These are phyloP conservation scores for Fusarium sp. DNA, from an alignment of 2,329 filamentous ascomycete genomes.

Conservation along the genomic window DNA sequence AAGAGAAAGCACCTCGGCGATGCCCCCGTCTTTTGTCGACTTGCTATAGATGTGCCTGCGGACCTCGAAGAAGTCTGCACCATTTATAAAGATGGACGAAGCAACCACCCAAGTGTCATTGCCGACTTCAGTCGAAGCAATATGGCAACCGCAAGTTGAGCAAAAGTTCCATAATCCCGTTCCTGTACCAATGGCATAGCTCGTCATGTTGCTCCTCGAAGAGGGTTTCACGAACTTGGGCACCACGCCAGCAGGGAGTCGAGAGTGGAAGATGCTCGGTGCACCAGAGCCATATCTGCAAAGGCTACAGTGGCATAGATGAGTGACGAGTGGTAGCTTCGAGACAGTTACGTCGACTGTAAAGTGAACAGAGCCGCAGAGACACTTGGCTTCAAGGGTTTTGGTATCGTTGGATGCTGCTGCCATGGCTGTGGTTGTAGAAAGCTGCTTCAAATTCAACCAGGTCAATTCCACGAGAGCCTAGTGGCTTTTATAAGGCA, in stretches of 20 bases:
- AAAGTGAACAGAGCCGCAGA: slow-evolving; percentile 58
- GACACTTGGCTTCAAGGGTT: slow-evolving; percentile 58
- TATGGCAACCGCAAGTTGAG: slow-evolving; percentile 58
- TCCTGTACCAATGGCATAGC: slow-evolving; percentile 49
- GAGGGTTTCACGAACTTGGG: slow-evolving; percentile 57
- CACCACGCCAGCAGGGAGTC: slow-evolving; percentile 49
- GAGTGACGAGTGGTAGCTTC: slow-evolving; percentile 54
- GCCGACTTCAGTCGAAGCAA: slow-evolving; percentile 51
- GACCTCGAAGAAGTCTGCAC: slow-evolving; percentile 51
- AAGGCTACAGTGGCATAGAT: slow-evolving; percentile 60
- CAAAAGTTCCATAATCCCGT: slow-evolving; percentile 57
- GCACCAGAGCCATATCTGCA: slow-evolving; percentile 58
- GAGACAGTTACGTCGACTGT: slow-evolving; percentile 53
- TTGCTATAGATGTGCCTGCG: slow-evolving; percentile 52
- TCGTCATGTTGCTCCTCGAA: slow-evolving; percentile 50
- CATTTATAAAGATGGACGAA: slow-evolving; percentile 54
- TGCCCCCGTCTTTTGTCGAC: slow-evolving; percentile 52
- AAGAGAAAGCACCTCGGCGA: slow-evolving; percentile 51
- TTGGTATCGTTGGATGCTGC: slow-evolving; percentile 41
- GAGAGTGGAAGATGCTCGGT: slow-evolving; percentile 56
- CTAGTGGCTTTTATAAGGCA: slow-evolving; percentile 11
- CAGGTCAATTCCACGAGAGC: not conserved
- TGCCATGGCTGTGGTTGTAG: slow-evolving; percentile 28
- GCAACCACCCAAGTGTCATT: slow-evolving; percentile 53
- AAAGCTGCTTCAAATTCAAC: not conserved